Evolutionary conservation across 164 flowering plant species (phyloP).

Genomic region (Houttuynia cordata): DNA sequence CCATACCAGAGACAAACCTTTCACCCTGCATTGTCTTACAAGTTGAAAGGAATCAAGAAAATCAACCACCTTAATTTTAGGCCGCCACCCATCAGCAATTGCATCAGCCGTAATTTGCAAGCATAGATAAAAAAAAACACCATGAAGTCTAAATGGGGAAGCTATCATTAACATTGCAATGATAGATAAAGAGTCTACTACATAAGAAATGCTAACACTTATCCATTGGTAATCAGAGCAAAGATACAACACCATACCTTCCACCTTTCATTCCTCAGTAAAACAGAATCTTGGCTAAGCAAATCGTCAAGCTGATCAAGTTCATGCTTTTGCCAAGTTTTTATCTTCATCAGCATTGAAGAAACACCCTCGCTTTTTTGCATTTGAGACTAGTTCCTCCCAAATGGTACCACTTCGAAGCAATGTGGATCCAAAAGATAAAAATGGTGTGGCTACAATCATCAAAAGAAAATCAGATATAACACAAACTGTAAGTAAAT

Average conservation of each 20-base stretch:
- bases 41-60: slow-evolving; percentile 13
- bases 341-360: slow-evolving; percentile 14
- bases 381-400: slow-evolving; percentile 15
- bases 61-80: slow-evolving; percentile 2
- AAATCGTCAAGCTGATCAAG: slow-evolving; percentile 58
- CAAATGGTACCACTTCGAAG: slow-evolving; percentile 13
- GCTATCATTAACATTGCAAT: background rate
- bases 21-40: slow-evolving; percentile 20
- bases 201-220: no score
- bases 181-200: background rate
- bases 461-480: no score
- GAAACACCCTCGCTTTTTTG: slow-evolving; percentile 11
- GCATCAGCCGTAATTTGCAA: background rate
- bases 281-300: slow-evolving; percentile 35
- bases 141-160: no score
- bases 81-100: slow-evolving; percentile 33
- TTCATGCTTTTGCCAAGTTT: slow-evolving; percentile 30
- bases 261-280: slow-evolving; percentile 53
- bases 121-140: no score
- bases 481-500: no score
- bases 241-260: slow-evolving; percentile 33
- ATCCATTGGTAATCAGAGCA: background rate
- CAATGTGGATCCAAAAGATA: slow-evolving; percentile 15
- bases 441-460: no score
- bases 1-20: slow-evolving; percentile 23